Evolutionary conservation across 352 stramenopile species (phyloP).

Genomic region (Phytophthora cajani): DNA sequence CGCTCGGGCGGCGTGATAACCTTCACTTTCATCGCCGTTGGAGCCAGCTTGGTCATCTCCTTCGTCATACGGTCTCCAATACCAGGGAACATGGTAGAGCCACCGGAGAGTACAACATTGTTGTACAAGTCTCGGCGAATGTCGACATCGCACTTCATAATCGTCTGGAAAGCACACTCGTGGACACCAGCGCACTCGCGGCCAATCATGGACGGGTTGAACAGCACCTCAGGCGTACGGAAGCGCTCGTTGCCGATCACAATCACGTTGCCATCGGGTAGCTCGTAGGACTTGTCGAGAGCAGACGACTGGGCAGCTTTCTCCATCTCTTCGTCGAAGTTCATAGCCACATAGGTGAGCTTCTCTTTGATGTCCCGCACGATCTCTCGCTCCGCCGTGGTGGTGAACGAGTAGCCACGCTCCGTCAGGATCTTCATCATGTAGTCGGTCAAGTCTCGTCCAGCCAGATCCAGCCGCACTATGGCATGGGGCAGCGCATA

Average conservation of each 20-base stretch:
- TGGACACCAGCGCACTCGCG: constrained; percentile 85
- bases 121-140: constrained; percentile 94
- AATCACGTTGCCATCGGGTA: constrained; percentile 98
- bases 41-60: constrained; percentile 90
- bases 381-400: constrained; percentile 96
- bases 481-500: constrained; percentile 97
- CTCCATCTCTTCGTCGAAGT: constrained; percentile 96
- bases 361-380: constrained; percentile 98
- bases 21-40: constrained; percentile 96
- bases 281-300: constrained; percentile 96
- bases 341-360: constrained; percentile 95
- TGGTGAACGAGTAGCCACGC: constrained; percentile 95
- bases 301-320: constrained; percentile 70
- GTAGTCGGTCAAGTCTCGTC: constrained; percentile 95
- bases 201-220: constrained; percentile 95
- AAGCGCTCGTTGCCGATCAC: constrained; percentile 97
- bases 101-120: constrained; percentile 97
- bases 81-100: constrained; percentile 96
- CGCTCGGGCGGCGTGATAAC: constrained; percentile 93
- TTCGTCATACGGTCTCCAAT: constrained; percentile 95
- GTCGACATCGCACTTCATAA: constrained; percentile 93
- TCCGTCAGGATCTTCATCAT: constrained; percentile 98
- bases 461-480: constrained; percentile 94
- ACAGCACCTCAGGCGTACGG: constrained; percentile 95
- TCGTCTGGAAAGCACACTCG: constrained; percentile 78